A percentile compares a stretch with the other conserved stretches of the same genome.
These are phyloP conservation scores for Emergomyces africanus DNA, from an alignment of 2,329 filamentous ascomycete species.

Conservation along the genomic window DNA sequence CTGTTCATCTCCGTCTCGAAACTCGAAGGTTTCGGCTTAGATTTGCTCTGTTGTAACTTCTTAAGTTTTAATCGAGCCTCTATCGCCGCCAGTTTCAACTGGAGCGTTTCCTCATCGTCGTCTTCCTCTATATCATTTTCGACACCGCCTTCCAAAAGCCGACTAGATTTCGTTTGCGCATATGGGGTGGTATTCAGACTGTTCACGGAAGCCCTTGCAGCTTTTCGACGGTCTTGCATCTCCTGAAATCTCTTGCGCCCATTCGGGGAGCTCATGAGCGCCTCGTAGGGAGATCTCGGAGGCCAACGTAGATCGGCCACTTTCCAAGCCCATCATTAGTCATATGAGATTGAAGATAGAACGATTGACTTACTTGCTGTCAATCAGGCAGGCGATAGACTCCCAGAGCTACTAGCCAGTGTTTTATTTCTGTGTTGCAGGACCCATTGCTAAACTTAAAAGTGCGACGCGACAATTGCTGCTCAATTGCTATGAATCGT, in stretches of 20 bases:
- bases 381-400: slow-evolving; percentile 21
- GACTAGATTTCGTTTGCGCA: slow-evolving; percentile 7
- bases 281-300: slow-evolving; percentile 49
- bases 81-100: slow-evolving; percentile 77
- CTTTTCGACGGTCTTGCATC: slow-evolving; percentile 52
- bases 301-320: slow-evolving; percentile 37
- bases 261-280: slow-evolving; percentile 56
- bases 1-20: slow-evolving; percentile 15
- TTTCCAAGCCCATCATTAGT: slow-evolving; percentile 1
- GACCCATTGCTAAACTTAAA: not conserved
- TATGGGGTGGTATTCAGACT: slow-evolving; percentile 1
- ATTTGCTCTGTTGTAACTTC: slow-evolving; percentile 56
- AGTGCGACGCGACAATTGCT: not conserved
- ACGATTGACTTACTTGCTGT: slow-evolving; percentile 10
- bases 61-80: slow-evolving; percentile 80
- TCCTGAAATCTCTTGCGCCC: slow-evolving; percentile 65
- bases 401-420: not conserved
- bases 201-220: slow-evolving; percentile 46
- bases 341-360: not conserved
- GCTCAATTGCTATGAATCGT: too few relatives aligned
- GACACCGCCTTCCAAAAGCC: slow-evolving; percentile 12
- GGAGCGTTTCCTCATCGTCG: slow-evolving; percentile 77
- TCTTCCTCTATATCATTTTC: slow-evolving; percentile 44
- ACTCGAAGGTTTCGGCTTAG: slow-evolving; percentile 28
- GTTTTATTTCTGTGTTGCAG: not conserved